phyloP scores from a whole-genome alignment of 1,284 basidiomycete genomes.

The Rhizopogon hawkerae region DNA sequence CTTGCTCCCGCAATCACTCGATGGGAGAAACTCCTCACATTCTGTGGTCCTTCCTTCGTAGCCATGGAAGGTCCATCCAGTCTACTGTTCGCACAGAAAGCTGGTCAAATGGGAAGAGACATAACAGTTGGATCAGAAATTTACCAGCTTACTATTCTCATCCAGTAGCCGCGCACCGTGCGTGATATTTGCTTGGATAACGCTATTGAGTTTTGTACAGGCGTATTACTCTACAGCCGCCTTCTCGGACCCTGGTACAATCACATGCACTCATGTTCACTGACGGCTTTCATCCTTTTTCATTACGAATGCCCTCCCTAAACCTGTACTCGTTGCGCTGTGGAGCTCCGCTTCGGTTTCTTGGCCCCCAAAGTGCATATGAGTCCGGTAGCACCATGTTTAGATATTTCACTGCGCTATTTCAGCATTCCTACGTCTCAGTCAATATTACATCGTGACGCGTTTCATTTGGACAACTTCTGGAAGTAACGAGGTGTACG shows the following conservation, averaged over 20 bases:
- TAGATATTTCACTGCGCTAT: too few species aligned
- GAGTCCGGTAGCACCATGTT: too few species aligned
- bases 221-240: conserved; percentile 54
- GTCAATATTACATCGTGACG: not conserved
- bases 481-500: conserved; percentile 2
- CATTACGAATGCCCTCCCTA: conserved; percentile 42
- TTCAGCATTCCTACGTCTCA: not conserved
- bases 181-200: conserved; percentile 23
- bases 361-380: too few species aligned
- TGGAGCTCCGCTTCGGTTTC: too few species aligned
- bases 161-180: conserved; percentile 52
- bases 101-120: too few species aligned
- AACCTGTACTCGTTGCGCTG: conserved; percentile 27
- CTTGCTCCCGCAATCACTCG: conserved; percentile 49
- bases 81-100: too few species aligned
- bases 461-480: not conserved
- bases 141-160: too few species aligned
- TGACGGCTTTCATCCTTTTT: conserved; percentile 48
- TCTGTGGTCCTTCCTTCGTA: conserved; percentile 71
- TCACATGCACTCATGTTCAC: conserved; percentile 1
- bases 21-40: conserved; percentile 50
- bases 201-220: conserved; percentile 28
- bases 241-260: conserved; percentile 45
- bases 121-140: too few species aligned
- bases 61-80: conserved; percentile 55